phyloP scores from a whole-genome alignment of 192 early-diverging fungal species.

The Chytriomyces hyalinus region DNA sequence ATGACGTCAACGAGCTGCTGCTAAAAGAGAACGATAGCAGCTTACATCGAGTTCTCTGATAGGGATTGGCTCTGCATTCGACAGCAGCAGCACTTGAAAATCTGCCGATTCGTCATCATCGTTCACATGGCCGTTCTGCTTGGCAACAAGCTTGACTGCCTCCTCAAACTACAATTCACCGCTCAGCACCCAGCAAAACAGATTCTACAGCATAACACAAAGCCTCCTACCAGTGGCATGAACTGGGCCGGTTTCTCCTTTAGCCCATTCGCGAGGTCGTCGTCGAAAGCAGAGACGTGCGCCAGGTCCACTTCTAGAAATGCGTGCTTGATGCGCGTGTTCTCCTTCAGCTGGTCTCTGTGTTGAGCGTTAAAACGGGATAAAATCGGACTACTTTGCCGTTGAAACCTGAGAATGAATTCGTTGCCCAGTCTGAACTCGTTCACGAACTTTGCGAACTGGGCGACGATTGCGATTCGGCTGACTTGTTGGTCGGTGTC shows the following conservation, averaged over 20 bases:
- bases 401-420: slow-evolving; percentile 8
- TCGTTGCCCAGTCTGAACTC: slow-evolving; percentile 21
- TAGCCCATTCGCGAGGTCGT: slow-evolving; percentile 80
- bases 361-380: not conserved
- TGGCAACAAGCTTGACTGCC: slow-evolving; percentile 78
- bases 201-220: not conserved
- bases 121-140: slow-evolving; percentile 63
- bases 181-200: not conserved
- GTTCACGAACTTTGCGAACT: slow-evolving; percentile 21
- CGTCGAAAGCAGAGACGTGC: slow-evolving; percentile 83
- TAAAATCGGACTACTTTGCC: not conserved
- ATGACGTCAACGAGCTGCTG: not conserved
- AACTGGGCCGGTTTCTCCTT: slow-evolving; percentile 79
- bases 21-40: not conserved
- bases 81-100: slow-evolving; percentile 87
- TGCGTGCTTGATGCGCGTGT: slow-evolving; percentile 75
- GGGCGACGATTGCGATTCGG: slow-evolving; percentile 17
- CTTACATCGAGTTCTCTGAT: slow-evolving; percentile 89
- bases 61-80: slow-evolving; percentile 83
- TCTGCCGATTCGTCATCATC: slow-evolving; percentile 68
- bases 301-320: slow-evolving; percentile 88
- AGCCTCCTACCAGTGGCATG: slow-evolving; percentile 72
- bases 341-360: slow-evolving; percentile 90
- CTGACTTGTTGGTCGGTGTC: not conserved
- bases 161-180: slow-evolving; percentile 79